phyloP scores from a whole-genome alignment of 2,329 filamentous ascomycete species.

The Pseudodiploospora longispora region DNA sequence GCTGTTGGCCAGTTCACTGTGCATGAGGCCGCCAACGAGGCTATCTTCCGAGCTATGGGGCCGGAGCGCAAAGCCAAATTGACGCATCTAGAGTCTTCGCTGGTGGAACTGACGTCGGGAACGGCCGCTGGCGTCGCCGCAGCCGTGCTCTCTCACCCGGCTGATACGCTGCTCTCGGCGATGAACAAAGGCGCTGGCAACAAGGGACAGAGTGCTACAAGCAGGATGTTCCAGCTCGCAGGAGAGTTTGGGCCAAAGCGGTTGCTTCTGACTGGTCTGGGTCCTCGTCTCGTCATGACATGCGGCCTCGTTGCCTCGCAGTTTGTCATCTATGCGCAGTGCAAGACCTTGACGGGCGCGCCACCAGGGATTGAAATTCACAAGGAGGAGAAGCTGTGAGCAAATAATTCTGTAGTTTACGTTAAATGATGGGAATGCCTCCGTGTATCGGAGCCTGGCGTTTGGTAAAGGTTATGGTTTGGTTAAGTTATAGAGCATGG shows the following conservation, averaged over 20 bases:
- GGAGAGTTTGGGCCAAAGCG: conserved; percentile 42
- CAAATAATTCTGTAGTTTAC: background rate
- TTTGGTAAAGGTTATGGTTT: no score
- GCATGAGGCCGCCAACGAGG: conserved; percentile 79
- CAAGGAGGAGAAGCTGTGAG: conserved; percentile 31
- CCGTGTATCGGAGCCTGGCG: no score
- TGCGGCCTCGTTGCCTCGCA: conserved; percentile 44
- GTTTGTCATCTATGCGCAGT: conserved; percentile 49
- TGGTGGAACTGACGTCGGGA: conserved; percentile 79
- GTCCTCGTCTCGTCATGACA: conserved; percentile 45
- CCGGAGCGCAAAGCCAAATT: conserved; percentile 56
- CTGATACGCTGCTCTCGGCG: conserved; percentile 55
- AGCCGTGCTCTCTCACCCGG: conserved; percentile 81
- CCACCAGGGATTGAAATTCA: conserved; percentile 45
- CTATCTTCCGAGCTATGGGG: conserved; percentile 63
- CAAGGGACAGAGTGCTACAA: conserved; percentile 37
- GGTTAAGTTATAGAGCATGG: no score
- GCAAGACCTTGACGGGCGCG: conserved; percentile 43
- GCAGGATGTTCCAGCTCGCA: conserved; percentile 44
- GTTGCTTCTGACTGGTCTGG: conserved; percentile 38
- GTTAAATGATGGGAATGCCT: no score
- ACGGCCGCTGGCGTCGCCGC: conserved; percentile 82
- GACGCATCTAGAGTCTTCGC: conserved; percentile 65
- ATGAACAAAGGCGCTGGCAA: conserved; percentile 49
- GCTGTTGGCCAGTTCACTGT: conserved; percentile 93